These are phyloP conservation scores for Pythium inflatum DNA, from an alignment of 352 stramenopile genomes.

Conservation along the genomic window DNA sequence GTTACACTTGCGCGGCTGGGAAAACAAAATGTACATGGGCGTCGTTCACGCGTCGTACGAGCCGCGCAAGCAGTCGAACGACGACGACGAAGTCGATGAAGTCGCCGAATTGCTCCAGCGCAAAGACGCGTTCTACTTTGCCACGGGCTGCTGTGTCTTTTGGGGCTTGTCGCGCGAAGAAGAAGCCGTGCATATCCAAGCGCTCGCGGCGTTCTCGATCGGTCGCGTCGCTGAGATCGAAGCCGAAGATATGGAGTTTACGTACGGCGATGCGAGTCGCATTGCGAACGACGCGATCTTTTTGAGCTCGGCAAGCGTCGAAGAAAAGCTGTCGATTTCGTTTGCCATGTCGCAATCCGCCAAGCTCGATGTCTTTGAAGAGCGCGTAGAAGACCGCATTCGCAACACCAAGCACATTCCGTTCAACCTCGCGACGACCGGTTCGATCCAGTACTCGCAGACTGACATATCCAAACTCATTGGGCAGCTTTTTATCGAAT, in stretches of 20 bases:
- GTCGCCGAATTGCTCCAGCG: constrained; percentile 34
- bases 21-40: constrained; percentile 73
- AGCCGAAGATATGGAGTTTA: constrained; percentile 68
- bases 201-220: constrained; percentile 55
- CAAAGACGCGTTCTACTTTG: constrained; percentile 78
- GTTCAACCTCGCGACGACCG: constrained; percentile 78
- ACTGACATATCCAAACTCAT: constrained; percentile 92
- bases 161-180: constrained; percentile 68
- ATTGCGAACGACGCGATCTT: constrained; percentile 84
- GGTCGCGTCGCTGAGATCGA: constrained; percentile 53
- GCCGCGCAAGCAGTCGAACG: constrained; percentile 1
- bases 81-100: constrained; percentile 8
- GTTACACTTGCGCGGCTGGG: constrained; percentile 41
- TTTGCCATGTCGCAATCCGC: constrained; percentile 93
- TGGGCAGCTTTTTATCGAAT: constrained; percentile 87
- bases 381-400: constrained; percentile 83
- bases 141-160: constrained; percentile 72
- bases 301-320: constrained; percentile 64
- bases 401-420: constrained; percentile 87
- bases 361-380: constrained; percentile 93
- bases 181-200: constrained; percentile 52
- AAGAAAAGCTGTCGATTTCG: constrained; percentile 90
- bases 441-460: constrained; percentile 89
- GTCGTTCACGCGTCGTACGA: constrained; percentile 59
- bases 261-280: constrained; percentile 51